These are phyloP conservation scores for Alternaria sp. DNA, from an alignment of 2,329 filamentous ascomycete species.

Conservation along the genomic window DNA sequence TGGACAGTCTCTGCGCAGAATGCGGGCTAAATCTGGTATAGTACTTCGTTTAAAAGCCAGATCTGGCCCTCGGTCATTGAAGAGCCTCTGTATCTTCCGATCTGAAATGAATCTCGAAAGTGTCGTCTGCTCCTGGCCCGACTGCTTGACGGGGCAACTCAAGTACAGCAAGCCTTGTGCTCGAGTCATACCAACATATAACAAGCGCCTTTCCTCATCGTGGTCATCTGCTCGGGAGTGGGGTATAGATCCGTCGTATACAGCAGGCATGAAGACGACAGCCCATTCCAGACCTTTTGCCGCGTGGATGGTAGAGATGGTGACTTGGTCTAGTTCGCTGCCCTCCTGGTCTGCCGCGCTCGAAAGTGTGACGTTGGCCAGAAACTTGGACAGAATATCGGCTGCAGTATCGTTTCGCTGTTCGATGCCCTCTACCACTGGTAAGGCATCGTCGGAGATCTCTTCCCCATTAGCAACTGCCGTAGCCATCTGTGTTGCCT, in stretches of 20 bases:
- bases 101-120: constrained; percentile 76
- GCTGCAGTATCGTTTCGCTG: constrained; percentile 65
- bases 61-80: constrained; percentile 70
- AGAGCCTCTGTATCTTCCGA: constrained; percentile 60
- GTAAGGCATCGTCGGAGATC: constrained; percentile 61
- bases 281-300: constrained; percentile 98
- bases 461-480: constrained; percentile 53
- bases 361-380: constrained; percentile 90
- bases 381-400: constrained; percentile 77
- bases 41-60: constrained; percentile 67
- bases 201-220: constrained; percentile 84
- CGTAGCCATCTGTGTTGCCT: constrained; percentile 75
- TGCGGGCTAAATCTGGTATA: constrained; percentile 73
- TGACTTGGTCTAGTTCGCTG: constrained; percentile 70
- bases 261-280: constrained; percentile 88
- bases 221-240: constrained; percentile 85
- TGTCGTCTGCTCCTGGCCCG: constrained; percentile 67
- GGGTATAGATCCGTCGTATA: constrained; percentile 89
- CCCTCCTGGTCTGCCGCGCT: constrained; percentile 68
- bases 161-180: constrained; percentile 87
- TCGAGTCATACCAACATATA: constrained; percentile 97
- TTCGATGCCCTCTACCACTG: constrained; percentile 74
- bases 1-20: constrained; percentile 71
- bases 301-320: constrained; percentile 94
- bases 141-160: constrained; percentile 76